Evolutionary conservation across 2,329 filamentous ascomycete species (phyloP).

Genomic region (Penicillium sp.): DNA sequence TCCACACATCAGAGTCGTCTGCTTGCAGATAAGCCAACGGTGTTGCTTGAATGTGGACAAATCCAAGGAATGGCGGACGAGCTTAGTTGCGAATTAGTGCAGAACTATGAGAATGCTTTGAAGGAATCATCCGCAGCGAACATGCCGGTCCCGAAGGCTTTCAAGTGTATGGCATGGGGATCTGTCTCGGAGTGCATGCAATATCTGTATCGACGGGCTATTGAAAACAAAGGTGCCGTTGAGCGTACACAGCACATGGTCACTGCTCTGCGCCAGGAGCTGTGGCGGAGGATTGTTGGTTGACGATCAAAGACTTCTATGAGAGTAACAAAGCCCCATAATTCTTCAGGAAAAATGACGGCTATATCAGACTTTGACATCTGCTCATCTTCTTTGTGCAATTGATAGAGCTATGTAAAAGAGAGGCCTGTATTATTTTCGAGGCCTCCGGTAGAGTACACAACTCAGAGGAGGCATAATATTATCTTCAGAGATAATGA

Average conservation of each 20-base stretch:
- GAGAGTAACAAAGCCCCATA: neutral
- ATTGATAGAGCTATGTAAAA: no score
- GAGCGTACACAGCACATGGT: slow-evolving; percentile 61
- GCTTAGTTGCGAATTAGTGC: slow-evolving; percentile 58
- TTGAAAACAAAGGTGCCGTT: slow-evolving; percentile 71
- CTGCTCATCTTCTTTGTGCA: no score
- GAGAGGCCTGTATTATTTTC: no score
- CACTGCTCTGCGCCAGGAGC: slow-evolving; percentile 62
- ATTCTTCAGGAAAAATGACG: neutral
- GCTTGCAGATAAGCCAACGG: slow-evolving; percentile 34
- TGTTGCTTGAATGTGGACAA: slow-evolving; percentile 63
- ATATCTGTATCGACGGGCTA: slow-evolving; percentile 57
- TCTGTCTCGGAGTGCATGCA: slow-evolving; percentile 54
- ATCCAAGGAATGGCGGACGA: slow-evolving; percentile 91
- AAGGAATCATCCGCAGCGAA: slow-evolving; percentile 27
- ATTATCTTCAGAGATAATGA: no score
- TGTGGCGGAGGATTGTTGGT: slow-evolving; percentile 51
- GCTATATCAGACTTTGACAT: no score
- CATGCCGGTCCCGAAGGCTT: slow-evolving; percentile 41
- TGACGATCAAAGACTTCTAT: neutral
- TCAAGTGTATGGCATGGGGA: slow-evolving; percentile 56
- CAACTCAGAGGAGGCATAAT: no score
- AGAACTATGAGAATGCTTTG: slow-evolving; percentile 22
- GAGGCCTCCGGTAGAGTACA: no score
- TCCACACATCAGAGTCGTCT: slow-evolving; percentile 36